Base-by-base conservation (phyloP, 1,284 basidiomycete genomes). In the Apiotrichum porosum region DNA sequence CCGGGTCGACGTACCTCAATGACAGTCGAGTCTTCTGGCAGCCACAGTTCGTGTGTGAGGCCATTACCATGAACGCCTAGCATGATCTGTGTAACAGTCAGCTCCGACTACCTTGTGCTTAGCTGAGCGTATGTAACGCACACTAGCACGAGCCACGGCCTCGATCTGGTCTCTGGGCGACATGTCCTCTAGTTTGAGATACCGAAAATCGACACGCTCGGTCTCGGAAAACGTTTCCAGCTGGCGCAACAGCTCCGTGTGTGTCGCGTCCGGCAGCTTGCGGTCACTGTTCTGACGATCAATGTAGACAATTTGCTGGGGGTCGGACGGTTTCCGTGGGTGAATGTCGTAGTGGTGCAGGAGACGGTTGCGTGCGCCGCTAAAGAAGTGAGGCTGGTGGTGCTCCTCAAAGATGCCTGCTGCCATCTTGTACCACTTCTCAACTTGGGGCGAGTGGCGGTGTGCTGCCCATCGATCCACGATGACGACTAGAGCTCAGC, bases 181-280 rank as follows among this genome's bases (percentile, higher is more conserved):
- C 59, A 70, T 47, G 36, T 61, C 62, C 47, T 72, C 65, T 4
- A 72, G 65, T 41, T 68, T 56, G 38, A 79, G 76, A 42, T 86
- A 69, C 67, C 84, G 81, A 77, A 80, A 83, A 9, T 74, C 77
- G 56, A 81, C 79, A 57, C 75, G 69, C 35, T 68, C 69, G 21
- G 85, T 70, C 42, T 76, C 79, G 60, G 39, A 35, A 47, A 41
- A 51, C 19, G 56, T 32, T 50, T 77, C 62, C 43, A 89, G 60
- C 12, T 79, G 79, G 21, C 61, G 49, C 4, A 87, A 81, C 34
- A 88, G 68, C 5, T 63, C 71, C 1, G 73, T 68, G 58, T 88
- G 85, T 54, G 83, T 79, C 43, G 79, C 79, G 8, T 76, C 65
- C 5, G 81, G 75, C 52, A 89, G 70, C 58, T 78, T 78, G 43